Evolutionary conservation across 2,329 filamentous ascomycete genomes (phyloP).

Genomic region (Talaromyces islandicus): DNA sequence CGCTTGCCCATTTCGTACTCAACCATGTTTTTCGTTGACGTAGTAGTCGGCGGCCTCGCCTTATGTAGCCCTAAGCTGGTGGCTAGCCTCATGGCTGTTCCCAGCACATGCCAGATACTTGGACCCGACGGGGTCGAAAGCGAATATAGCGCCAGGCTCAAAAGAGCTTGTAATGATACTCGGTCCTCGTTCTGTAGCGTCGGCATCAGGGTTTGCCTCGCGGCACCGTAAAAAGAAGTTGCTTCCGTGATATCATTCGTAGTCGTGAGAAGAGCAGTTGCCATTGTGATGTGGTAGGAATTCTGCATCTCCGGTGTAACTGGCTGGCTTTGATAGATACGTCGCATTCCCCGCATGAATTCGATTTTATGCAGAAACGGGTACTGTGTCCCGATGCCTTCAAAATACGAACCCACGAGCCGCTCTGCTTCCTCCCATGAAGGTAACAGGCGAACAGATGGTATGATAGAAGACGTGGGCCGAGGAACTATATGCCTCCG

Average conservation of each 20-base stretch:
- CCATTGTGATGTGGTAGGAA: constrained; percentile 32
- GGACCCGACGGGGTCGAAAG: constrained; percentile 33
- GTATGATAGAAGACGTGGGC: constrained; percentile 19
- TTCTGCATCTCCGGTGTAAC: constrained; percentile 28
- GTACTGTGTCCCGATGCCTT: constrained; percentile 34
- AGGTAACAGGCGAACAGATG: constrained; percentile 26
- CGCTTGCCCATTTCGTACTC: constrained; percentile 37
- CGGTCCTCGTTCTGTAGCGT: constrained; percentile 34
- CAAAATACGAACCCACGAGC: constrained; percentile 29
- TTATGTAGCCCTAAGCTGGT: constrained; percentile 35
- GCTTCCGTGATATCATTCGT: constrained; percentile 25
- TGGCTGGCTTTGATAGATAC: constrained; percentile 29
- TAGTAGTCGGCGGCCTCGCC: constrained; percentile 15
- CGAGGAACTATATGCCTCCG: constrained; percentile 29
- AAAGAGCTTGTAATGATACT: constrained; percentile 28
- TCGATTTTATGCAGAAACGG: constrained; percentile 30
- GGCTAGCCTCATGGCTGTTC: constrained; percentile 30
- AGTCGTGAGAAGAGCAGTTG: constrained; percentile 29
- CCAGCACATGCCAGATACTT: constrained; percentile 36
- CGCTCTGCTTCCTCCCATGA: constrained; percentile 31
- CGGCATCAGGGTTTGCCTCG: constrained; percentile 27
- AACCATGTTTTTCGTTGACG: constrained; percentile 16
- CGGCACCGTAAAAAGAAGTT: constrained; percentile 29
- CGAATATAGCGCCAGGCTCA: constrained; percentile 32
- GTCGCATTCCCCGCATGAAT: constrained; percentile 26